phyloP scores from a whole-genome alignment of 2,329 filamentous ascomycete species.

The Stagonosporopsis vannaccii region DNA sequence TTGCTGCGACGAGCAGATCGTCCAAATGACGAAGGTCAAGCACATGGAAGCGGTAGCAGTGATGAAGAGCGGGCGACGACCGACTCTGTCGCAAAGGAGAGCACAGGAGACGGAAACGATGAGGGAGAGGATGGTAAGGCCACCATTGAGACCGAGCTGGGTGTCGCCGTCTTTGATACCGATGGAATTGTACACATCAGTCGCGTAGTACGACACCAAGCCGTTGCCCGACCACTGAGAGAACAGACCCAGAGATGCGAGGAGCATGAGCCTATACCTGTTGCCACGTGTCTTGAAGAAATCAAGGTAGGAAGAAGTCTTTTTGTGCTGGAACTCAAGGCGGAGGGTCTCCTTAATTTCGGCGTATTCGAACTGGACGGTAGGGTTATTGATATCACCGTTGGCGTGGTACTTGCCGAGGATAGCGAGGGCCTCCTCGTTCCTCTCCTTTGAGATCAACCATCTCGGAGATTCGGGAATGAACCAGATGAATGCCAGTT shows the following conservation, averaged over 20 bases:
- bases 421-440: slow-evolving; percentile 67
- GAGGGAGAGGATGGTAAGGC: slow-evolving; percentile 67
- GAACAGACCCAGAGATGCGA: slow-evolving; percentile 70
- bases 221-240: slow-evolving; percentile 74
- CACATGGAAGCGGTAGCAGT: slow-evolving; percentile 47
- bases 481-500: slow-evolving; percentile 68
- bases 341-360: slow-evolving; percentile 71
- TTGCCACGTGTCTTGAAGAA: slow-evolving; percentile 70
- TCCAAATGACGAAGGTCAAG: slow-evolving; percentile 47
- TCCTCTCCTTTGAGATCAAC: slow-evolving; percentile 68
- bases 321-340: slow-evolving; percentile 61
- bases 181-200: slow-evolving; percentile 66
- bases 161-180: slow-evolving; percentile 60
- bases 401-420: slow-evolving; percentile 71
- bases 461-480: slow-evolving; percentile 68
- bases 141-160: slow-evolving; percentile 56
- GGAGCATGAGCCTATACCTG: slow-evolving; percentile 67
- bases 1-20: slow-evolving; percentile 58
- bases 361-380: slow-evolving; percentile 70
- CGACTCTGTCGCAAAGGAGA: slow-evolving; percentile 60
- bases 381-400: slow-evolving; percentile 64
- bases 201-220: slow-evolving; percentile 72
- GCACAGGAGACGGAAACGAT: slow-evolving; percentile 65
- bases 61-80: slow-evolving; percentile 64
- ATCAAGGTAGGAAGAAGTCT: slow-evolving; percentile 63